These are phyloP conservation scores for Vaccinium macrocarpon DNA, from an alignment of 148 eudicot genomes.

Conservation along the genomic window DNA sequence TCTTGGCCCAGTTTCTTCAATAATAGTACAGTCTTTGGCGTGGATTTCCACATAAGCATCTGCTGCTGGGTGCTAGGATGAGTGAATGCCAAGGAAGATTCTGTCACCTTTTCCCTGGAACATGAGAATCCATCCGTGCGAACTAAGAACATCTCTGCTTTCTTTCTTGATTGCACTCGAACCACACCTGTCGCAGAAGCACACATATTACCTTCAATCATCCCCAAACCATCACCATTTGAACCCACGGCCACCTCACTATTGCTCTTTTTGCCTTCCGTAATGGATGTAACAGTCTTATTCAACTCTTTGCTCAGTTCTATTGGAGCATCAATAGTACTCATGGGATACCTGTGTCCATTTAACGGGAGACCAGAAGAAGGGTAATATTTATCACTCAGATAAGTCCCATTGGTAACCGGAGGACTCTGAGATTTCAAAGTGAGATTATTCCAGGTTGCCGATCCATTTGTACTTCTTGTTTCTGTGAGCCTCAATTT, in stretches of 20 bases:
- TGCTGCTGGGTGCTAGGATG: conserved; percentile 99
- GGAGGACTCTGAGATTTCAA: conserved; percentile 19
- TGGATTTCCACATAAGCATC: conserved; percentile 99
- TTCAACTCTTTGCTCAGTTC: conserved; percentile 21
- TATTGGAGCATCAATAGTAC: conserved; percentile 23
- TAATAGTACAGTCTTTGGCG: conserved; percentile 87
- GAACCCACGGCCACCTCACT: conserved; percentile 29
- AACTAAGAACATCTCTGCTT: conserved; percentile 97
- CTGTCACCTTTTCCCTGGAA: conserved; percentile 89
- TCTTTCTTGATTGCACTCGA: conserved; percentile 88
- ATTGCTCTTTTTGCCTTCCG: conserved; percentile 31
- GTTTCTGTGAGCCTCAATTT: conserved; percentile 18
- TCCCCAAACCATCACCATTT: conserved; percentile 42
- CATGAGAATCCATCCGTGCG: conserved; percentile 98
- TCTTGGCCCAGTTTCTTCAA: conserved; percentile 88
- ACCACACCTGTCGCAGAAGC: conserved; percentile 97
- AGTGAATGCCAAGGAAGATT: conserved; percentile 95
- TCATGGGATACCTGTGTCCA: conserved; percentile 18
- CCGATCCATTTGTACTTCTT: conserved; percentile 41
- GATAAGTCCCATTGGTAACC: conserved; percentile 28
- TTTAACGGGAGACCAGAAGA: conserved; percentile 27
- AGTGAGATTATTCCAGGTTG: conserved; percentile 30
- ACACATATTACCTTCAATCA: conserved; percentile 78
- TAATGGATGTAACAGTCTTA: conserved; percentile 21
- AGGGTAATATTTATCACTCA: conserved; percentile 15